Base-by-base conservation (phyloP, 2,329 filamentous ascomycete genomes). In the Epicoccum nigrum region DNA sequence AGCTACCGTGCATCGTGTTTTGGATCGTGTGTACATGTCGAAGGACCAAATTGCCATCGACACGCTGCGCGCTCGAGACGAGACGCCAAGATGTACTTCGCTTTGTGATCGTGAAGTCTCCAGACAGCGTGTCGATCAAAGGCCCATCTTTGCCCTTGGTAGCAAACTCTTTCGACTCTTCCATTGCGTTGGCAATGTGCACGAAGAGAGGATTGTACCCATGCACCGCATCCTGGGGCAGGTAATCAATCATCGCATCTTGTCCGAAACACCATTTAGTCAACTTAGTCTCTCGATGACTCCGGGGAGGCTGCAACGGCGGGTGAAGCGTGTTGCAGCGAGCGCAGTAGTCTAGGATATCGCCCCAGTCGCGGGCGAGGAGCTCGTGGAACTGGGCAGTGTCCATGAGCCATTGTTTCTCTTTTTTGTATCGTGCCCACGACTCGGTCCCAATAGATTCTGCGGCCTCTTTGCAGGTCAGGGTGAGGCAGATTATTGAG, bases 241-340 rank as follows among this genome's bases (percentile, higher is more conserved):
- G 34, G 15, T 46, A 46, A 9, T 46, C 44, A 11, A 40, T 39
- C 20, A 32, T 32, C 9, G 44, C 44, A 9, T 39, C 44, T 13
- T 38, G 44, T 3, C 44, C 34, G 11, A 38, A 23, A 7, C 44
- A 46, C 12, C 34, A 32, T 12, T 39, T 39, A 2, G 44, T 46
- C 27, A 46, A 17, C 15, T 7, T 33, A 7, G 44, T 46, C 11
- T 23, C 34, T 4, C 27, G 19, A 33, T 46, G 44, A 4, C 19
- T 39, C 4, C 35, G 38, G 12, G 44, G 19, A 7, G 34, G 44
- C 6, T 31, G 27, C 8, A 39, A 17, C 2, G 19, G 34, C 2
- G 35, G 44, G 15, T 46, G 44, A 1, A 46, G n/a, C 4, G 34
- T 32, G n/a, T 46, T 15, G 35, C 44, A 46, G 27, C 27, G 28